A percentile compares a stretch with the other conserved stretches of the same genome.
phyloP scores from a whole-genome alignment of 1,284 basidiomycete species.

The Cystobasidium slooffiae region DNA sequence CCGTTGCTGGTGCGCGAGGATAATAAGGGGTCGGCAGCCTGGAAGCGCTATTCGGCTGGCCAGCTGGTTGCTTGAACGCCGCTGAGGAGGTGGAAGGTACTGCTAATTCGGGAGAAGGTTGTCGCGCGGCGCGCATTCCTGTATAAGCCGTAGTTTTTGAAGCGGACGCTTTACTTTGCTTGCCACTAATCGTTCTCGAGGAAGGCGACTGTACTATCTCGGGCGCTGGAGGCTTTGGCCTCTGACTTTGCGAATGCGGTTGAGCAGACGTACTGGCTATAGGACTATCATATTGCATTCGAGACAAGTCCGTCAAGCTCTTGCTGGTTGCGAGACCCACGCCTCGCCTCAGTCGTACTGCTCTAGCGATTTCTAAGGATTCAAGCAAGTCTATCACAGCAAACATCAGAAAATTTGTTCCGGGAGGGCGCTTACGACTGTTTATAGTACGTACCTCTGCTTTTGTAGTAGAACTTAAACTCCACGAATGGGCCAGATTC shows the following conservation, averaged over 20 bases:
- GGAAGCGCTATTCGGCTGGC: no score
- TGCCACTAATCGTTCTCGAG: not conserved
- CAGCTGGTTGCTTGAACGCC: not conserved
- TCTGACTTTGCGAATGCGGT: not conserved
- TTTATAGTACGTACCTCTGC: constrained; percentile 2
- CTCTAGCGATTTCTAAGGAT: not conserved
- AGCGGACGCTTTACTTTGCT: not conserved
- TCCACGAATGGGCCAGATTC: constrained; percentile 21
- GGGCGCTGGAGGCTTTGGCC: not conserved
- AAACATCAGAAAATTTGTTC: not conserved
- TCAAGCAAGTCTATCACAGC: not conserved
- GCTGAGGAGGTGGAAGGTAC: not conserved
- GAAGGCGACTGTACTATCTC: not conserved
- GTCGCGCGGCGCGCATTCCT: not conserved
- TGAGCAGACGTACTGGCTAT: not conserved
- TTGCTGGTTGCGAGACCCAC: not conserved
- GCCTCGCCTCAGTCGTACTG: constrained; percentile 3
- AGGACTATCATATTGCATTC: not conserved
- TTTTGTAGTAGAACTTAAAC: constrained; percentile 36
- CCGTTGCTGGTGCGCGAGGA: not conserved
- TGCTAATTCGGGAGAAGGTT: constrained; percentile 1
- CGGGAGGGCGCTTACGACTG: no score
- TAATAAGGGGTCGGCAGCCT: not conserved
- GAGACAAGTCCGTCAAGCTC: not conserved
- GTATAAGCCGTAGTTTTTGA: not conserved